Conservation (phyloP, 83 land plant genomes). For the Larix sibirica region DNA sequence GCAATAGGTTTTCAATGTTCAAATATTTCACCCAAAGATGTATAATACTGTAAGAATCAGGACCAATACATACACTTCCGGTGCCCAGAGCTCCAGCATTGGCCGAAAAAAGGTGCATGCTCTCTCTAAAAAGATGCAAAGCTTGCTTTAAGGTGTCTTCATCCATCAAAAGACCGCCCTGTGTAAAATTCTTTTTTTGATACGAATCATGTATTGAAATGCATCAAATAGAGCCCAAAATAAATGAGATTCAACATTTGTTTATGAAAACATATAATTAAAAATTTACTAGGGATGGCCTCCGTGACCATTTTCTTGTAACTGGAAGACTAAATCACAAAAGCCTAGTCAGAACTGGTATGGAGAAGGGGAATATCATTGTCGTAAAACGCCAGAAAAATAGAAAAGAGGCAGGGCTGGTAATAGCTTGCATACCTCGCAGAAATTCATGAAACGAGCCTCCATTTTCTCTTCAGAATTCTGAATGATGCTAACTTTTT, state of each 20-base stretch:
- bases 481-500: too few relatives aligned
- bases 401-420: constrained; percentile 8
- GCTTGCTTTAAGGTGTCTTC: constrained; percentile 39
- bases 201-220: neutral
- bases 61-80: constrained; percentile 42
- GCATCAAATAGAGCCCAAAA: neutral
- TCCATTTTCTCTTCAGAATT: constrained; percentile 32
- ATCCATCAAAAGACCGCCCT: constrained; percentile 44
- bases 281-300: neutral
- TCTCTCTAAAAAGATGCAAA: constrained; percentile 47
- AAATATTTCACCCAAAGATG: too few relatives aligned
- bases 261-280: neutral
- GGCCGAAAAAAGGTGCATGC: constrained; percentile 41
- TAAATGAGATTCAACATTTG: neutral
- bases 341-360: too few relatives aligned
- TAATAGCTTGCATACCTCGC: constrained; percentile 45
- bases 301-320: neutral
- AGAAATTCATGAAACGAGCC: constrained; percentile 49
- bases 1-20: too few relatives aligned
- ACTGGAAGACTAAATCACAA: neutral
- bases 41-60: too few relatives aligned
- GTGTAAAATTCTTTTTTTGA: neutral
- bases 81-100: constrained; percentile 50
- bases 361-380: too few relatives aligned
- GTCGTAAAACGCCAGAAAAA: neutral